Percentiles rank a stretch among this genome's conserved stretches.
These are phyloP conservation scores for Verticillium albo-atrum DNA, from an alignment of 2,329 filamentous ascomycete genomes.

Conservation along the genomic window DNA sequence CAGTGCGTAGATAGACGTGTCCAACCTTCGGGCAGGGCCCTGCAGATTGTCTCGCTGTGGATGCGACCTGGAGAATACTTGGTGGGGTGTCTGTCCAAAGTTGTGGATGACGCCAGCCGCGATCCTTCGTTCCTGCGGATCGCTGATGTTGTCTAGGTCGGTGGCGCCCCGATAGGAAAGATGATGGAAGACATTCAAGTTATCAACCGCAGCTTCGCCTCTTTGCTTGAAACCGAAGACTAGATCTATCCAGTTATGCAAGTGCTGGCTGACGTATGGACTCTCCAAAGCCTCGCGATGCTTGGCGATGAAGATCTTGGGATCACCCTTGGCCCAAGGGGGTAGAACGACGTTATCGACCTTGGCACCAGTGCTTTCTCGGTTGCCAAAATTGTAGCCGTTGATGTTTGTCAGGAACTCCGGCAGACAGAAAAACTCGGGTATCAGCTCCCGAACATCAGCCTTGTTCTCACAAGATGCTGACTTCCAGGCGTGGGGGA, in stretches of 20 bases:
- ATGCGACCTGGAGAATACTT: constrained; percentile 83
- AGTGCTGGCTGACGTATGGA: constrained; percentile 80
- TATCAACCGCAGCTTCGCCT: constrained; percentile 86
- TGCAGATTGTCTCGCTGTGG: constrained; percentile 66
- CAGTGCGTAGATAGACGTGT: constrained; percentile 71
- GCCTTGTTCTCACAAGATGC: constrained; percentile 87
- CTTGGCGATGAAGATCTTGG: constrained; percentile 91
- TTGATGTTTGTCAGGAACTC: constrained; percentile 96
- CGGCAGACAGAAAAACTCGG: constrained; percentile 95
- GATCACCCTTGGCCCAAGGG: constrained; percentile 94
- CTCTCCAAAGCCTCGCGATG: constrained; percentile 95
- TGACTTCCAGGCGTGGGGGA: constrained; percentile 86
- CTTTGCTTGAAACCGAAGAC: constrained; percentile 93
- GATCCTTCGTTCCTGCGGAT: constrained; percentile 79
- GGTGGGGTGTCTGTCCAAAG: constrained; percentile 94
- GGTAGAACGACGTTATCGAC: constrained; percentile 89
- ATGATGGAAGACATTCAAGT: constrained; percentile 92
- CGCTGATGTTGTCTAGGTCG: constrained; percentile 85
- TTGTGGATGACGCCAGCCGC: constrained; percentile 98
- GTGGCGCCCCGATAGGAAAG: constrained; percentile 92
- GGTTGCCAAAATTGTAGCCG: constrained; percentile 84
- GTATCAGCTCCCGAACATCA: constrained; percentile 90
- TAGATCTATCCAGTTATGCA: constrained; percentile 95
- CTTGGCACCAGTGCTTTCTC: constrained; percentile 72
- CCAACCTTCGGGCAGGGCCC: constrained; percentile 64